Base-by-base conservation (phyloP, 2,329 filamentous ascomycete species). In the Plectosphaerella cucumerina region DNA sequence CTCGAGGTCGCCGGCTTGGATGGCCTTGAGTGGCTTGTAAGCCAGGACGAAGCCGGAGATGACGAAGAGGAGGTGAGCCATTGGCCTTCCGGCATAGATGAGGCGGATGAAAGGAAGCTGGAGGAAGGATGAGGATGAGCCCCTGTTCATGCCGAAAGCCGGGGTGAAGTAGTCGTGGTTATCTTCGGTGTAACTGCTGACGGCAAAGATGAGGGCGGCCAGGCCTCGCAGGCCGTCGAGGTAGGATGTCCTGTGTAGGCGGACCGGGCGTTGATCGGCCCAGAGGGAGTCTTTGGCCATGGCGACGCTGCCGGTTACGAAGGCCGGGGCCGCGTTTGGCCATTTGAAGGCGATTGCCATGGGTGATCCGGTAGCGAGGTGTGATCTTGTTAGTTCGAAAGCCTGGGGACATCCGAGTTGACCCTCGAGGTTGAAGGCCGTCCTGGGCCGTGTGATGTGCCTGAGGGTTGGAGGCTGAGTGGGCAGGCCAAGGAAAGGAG, bases 151-250 rank as follows among this genome's bases (percentile, higher is more conserved):
- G 35, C 78, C 74, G 55, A 71, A 86, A 10, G 72, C 72, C 43
- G 76, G 75, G 57, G 84, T 78, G n/a, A 84, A 67, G 1, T 71
- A 64, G 9, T 57, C 47, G 39, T 70, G 69, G 37, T 68, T 65
- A 0, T 60, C 59, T 5, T 63, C 58, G 1, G 54, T 62, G 61
- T 85, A 75, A 63, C 86, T 81, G 49, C 84, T 79, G 56, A 76
- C 71, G 63, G 86, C 87, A 14, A 88, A 85, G 22, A 87, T 62
- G 22, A 88, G 73, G 4, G 84, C 82, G 6, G 84, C 84, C 55
- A 87, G 85, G 3, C 85, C 85, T 60, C 85, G 70, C 12, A 88
- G 68, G 15, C 85, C 85, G 57, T 88, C 85, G 21, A 85, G 72
- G 56, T 77, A 81, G 26, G 77, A 62, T 62, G 48, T 39, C 9